A percentile compares a stretch with the other conserved stretches of the same genome.
Evolutionary conservation across 148 eudicot genomes (phyloP).

Genomic region (Arbutus unedo): DNA sequence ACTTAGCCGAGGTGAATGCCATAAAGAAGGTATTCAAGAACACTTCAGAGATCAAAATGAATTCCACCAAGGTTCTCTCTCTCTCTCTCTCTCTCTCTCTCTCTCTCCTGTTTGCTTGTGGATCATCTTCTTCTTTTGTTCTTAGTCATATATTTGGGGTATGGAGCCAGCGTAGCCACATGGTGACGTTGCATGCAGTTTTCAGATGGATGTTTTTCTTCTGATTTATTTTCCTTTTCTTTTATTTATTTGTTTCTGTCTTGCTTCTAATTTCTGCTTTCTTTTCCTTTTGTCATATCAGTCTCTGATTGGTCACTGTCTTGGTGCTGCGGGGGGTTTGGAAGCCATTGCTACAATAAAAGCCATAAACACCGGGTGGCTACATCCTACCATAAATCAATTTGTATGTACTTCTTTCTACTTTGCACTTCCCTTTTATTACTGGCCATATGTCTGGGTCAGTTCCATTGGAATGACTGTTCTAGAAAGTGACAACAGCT

Average conservation of each 20-base stretch:
- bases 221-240: background rate
- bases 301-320: slow-evolving; percentile 99
- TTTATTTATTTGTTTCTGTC: slow-evolving; percentile 20
- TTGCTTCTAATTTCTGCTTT: slow-evolving; percentile 1
- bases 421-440: background rate
- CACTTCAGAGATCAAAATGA: slow-evolving; percentile 84
- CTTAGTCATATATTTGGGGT: background rate
- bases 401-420: slow-evolving; percentile 53
- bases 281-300: slow-evolving; percentile 25
- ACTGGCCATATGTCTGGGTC: background rate
- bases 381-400: slow-evolving; percentile 95
- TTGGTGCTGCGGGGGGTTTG: slow-evolving; percentile 98
- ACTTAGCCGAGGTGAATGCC: slow-evolving; percentile 94
- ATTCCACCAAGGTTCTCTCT: slow-evolving; percentile 69
- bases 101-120: background rate
- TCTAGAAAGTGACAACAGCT: background rate
- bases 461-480: background rate
- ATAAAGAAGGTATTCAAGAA: slow-evolving; percentile 88
- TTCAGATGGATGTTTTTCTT: background rate
- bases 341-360: slow-evolving; percentile 94
- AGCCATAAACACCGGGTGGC: slow-evolving; percentile 87
- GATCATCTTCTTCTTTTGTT: background rate
- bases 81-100: slow-evolving; percentile 10
- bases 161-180: background rate
- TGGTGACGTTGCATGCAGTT: background rate